Evolutionary conservation across 1,139 yeast genomes (phyloP).

Genomic region (Geotrichum reessii): DNA sequence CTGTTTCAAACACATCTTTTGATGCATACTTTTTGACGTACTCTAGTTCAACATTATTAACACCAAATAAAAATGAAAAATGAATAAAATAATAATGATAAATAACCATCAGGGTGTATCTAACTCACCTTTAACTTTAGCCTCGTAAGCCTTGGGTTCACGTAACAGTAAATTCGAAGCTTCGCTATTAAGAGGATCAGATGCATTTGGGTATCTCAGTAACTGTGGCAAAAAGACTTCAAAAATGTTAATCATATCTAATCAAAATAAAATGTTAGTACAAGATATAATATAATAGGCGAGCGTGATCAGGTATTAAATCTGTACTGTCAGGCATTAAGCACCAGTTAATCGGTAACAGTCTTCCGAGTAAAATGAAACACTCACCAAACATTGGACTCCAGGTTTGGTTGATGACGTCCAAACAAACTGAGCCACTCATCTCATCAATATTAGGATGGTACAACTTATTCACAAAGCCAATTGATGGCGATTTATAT

Average conservation of each 20-base stretch:
- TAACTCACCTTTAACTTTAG: constrained; percentile 49
- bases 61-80: not conserved
- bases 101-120: not conserved
- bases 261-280: not conserved
- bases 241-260: constrained; percentile 66
- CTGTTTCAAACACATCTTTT: constrained; percentile 35
- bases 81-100: not conserved
- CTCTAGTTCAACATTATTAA: constrained; percentile 23
- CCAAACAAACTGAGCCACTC: constrained; percentile 91
- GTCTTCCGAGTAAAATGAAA: not conserved
- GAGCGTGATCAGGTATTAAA: no score
- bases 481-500: constrained; percentile 91
- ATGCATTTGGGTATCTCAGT: constrained; percentile 84
- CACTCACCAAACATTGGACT: constrained; percentile 83
- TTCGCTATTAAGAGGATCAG: constrained; percentile 89
- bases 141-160: constrained; percentile 62
- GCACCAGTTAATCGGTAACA: not conserved
- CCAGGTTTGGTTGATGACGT: constrained; percentile 97
- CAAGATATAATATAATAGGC: not conserved
- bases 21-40: constrained; percentile 75
- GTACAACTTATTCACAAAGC: constrained; percentile 83
- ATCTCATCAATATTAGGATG: constrained; percentile 78
- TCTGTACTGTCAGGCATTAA: not conserved
- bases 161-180: constrained; percentile 79
- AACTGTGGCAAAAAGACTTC: constrained; percentile 92